These are phyloP conservation scores for Kwoniella sp. DNA, from an alignment of 768 basidiomycete species.

Conservation along the genomic window DNA sequence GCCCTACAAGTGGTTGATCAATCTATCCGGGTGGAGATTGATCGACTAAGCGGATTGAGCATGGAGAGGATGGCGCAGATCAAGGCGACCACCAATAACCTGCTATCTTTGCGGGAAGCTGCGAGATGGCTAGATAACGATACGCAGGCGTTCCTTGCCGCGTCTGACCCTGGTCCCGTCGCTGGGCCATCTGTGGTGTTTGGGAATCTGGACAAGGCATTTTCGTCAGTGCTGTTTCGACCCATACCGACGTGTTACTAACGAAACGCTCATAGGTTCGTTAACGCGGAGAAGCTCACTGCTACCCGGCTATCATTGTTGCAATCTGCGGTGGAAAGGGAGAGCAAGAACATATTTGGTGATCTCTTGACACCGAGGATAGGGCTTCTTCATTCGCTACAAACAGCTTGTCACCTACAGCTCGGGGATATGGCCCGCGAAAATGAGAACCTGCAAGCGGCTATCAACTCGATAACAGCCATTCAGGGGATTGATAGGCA, in stretches of 20 bases:
- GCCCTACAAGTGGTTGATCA: conserved; percentile 57
- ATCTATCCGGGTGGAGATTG: conserved; percentile 61
- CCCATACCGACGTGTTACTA: background rate
- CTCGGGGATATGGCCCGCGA: conserved; percentile 69
- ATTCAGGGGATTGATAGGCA: conserved; percentile 60
- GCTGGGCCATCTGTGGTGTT: too few relatives aligned
- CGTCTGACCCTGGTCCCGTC: background rate
- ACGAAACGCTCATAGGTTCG: too few relatives aligned
- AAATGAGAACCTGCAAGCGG: conserved; percentile 68
- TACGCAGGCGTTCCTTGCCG: conserved; percentile 14
- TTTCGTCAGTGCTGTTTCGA: conserved; percentile 21
- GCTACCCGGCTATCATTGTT: conserved; percentile 79
- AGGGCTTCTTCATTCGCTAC: conserved; percentile 57
- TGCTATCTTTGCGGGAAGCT: conserved; percentile 79
- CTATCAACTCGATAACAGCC: conserved; percentile 75
- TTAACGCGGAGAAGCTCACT: conserved; percentile 68
- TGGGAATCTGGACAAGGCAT: conserved; percentile 5
- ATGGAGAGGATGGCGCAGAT: conserved; percentile 77
- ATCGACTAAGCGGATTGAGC: conserved; percentile 61
- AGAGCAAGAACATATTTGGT: conserved; percentile 63
- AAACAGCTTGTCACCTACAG: conserved; percentile 66
- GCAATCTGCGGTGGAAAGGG: conserved; percentile 63
- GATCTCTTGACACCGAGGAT: conserved; percentile 59
- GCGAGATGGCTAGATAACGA: conserved; percentile 56
- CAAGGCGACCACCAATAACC: conserved; percentile 61